Conservation (phyloP, 495 filamentous ascomycete species). For the Trichoderma orchidacearum region DNA sequence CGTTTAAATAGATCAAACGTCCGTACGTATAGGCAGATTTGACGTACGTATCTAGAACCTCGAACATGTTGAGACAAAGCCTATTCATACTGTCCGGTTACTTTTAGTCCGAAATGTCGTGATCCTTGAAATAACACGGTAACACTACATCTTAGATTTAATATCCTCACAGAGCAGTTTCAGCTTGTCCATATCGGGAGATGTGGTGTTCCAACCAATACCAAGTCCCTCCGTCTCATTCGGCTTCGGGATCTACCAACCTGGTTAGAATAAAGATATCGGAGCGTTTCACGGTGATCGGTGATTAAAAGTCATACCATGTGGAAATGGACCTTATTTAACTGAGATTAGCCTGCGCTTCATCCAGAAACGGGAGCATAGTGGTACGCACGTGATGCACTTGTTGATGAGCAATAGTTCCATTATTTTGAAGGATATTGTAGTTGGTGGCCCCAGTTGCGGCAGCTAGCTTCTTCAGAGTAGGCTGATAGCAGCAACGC, state of each 20-base stretch:
- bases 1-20: neutral
- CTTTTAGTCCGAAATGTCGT: neutral
- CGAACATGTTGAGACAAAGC: neutral
- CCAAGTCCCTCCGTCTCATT: constrained; percentile 69
- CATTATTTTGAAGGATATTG: constrained; percentile 97
- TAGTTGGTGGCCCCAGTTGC: constrained; percentile 67
- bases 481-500: constrained; percentile 36
- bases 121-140: too few species aligned
- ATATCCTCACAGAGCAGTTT: constrained; percentile 70
- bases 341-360: neutral
- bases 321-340: constrained; percentile 74
- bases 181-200: constrained; percentile 67
- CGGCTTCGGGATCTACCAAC: constrained; percentile 79
- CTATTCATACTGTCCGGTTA: neutral
- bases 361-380: neutral
- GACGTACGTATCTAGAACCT: neutral
- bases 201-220: constrained; percentile 67
- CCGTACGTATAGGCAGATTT: neutral
- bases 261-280: constrained; percentile 4
- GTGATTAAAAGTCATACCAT: constrained; percentile 44
- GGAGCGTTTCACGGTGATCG: neutral
- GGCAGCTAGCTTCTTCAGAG: constrained; percentile 74
- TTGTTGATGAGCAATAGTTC: constrained; percentile 78
- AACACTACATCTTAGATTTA: constrained; percentile 70
- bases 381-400: constrained; percentile 71